Evolutionary conservation across 2,329 filamentous ascomycete species (phyloP), one percentile per base, ranked within the genome.

Genomic region (Pseudogymnoascus sp.): DNA sequence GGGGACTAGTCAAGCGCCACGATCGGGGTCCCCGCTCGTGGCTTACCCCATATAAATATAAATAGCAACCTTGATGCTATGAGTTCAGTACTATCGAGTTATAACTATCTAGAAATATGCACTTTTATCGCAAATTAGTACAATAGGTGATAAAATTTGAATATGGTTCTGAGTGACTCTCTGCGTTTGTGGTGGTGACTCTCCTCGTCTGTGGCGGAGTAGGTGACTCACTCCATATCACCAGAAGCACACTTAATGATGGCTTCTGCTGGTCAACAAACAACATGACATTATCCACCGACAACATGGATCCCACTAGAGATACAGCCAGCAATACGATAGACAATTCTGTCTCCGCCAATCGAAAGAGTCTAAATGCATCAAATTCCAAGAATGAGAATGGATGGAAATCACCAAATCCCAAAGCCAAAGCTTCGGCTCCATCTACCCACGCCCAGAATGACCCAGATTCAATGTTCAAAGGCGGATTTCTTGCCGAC

Each of bases 401-500:
- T 44, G 68, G 72, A 62, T 63, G 67, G 10, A 74, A 74, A 60
- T 64, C 68, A 8, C 66, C 71, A 2, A 70, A 69, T 63, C 70
- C 72, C 29, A 72, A 70, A 62, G 63, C 60, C 67, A 66, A 17
- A 37, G 58, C 63, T 35, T 65, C 68, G 50, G 60, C 66, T 29
- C 64, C 71, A 58, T 64, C 66, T 13, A 62, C 63, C n/a, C 64
- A 66, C 35, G 75, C 77, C 61, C 69, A 73, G 37, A 70, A 81
- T 44, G 82, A 84, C 64, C 78, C 81, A 0, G 81, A 89, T 64
- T 79, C 81, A 66, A 92, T 92, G 83, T 92, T 92, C 79, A 89
- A 90, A 76, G 82, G 85, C 70, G 89, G 89, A 39, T 92, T 91
- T 75, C 80, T 92, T 33, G 79, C 81, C 59, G 84, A 87, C 2